phyloP scores from a whole-genome alignment of 805 yeast genomes.

The Pichia paraexigua region DNA sequence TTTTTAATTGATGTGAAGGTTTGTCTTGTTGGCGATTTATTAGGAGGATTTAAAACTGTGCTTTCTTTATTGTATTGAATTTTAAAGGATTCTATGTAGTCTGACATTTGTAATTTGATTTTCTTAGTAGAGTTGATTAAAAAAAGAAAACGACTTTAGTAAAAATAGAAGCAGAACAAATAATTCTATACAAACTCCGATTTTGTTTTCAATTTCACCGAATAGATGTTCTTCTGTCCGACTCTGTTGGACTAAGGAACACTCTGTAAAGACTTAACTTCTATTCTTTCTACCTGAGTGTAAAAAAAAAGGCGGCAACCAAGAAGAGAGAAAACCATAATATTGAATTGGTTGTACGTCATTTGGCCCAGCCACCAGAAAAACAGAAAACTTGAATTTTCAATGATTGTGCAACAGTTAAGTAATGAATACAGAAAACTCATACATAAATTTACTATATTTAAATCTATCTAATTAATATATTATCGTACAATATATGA shows the following conservation, averaged over 20 bases:
- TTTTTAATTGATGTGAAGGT: constrained; percentile 6
- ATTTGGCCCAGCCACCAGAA: background rate
- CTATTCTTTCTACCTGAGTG: too few relatives aligned
- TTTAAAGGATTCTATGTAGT: background rate
- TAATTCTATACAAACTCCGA: background rate
- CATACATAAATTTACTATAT: background rate
- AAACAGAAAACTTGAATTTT: background rate
- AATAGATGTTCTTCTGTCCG: too few relatives aligned
- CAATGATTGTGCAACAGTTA: background rate
- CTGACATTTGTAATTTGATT: background rate
- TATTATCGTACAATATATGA: background rate
- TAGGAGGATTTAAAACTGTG: background rate
- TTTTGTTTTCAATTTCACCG: background rate
- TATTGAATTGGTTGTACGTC: background rate
- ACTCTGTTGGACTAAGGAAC: background rate
- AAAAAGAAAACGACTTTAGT: too few relatives aligned
- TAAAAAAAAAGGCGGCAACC: background rate
- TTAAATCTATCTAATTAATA: background rate
- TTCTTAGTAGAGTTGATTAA: too few relatives aligned
- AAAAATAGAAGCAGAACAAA: background rate
- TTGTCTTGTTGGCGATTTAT: constrained; percentile 7
- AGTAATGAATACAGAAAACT: too few relatives aligned
- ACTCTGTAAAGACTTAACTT: too few relatives aligned
- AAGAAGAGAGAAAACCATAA: background rate
- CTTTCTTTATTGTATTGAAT: background rate